Conservation (phyloP, 345 rosid species). For the Excoecaria agallocha region DNA sequence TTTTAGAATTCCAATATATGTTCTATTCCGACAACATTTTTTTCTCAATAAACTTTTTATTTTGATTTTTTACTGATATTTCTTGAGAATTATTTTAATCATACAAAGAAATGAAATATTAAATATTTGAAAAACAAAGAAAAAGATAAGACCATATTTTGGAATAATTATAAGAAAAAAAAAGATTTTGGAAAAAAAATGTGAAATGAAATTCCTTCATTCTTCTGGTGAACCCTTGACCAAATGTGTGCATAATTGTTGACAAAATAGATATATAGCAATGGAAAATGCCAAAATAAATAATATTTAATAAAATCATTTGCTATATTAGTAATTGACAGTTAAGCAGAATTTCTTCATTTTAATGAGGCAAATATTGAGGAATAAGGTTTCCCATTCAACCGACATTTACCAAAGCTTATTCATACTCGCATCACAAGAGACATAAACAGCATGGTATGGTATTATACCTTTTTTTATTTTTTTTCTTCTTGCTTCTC, state of each 20-base stretch:
- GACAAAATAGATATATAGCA: constrained; percentile 12
- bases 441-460: constrained; percentile 13
- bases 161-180: background rate
- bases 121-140: background rate
- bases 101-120: background rate
- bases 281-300: constrained; percentile 7
- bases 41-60: too few species aligned
- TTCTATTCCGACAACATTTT: too few species aligned
- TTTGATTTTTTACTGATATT: background rate
- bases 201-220: constrained; percentile 15
- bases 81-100: too few species aligned
- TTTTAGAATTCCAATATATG: too few species aligned
- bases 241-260: constrained; percentile 18
- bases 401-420: constrained; percentile 49
- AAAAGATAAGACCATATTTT: background rate
- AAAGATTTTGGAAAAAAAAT: constrained; percentile 12
- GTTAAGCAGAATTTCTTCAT: constrained; percentile 47
- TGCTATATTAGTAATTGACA: constrained; percentile 32
- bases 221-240: constrained; percentile 18
- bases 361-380: constrained; percentile 46
- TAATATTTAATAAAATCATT: background rate
- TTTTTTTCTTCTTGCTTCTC: background rate
- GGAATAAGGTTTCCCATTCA: constrained; percentile 71
- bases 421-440: constrained; percentile 3
- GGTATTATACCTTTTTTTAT: background rate